A percentile compares a stretch with the other conserved stretches of the same genome.
These are phyloP conservation scores for Prototheca wickerhamii DNA, from an alignment of 163 green algal species.

Conservation along the genomic window DNA sequence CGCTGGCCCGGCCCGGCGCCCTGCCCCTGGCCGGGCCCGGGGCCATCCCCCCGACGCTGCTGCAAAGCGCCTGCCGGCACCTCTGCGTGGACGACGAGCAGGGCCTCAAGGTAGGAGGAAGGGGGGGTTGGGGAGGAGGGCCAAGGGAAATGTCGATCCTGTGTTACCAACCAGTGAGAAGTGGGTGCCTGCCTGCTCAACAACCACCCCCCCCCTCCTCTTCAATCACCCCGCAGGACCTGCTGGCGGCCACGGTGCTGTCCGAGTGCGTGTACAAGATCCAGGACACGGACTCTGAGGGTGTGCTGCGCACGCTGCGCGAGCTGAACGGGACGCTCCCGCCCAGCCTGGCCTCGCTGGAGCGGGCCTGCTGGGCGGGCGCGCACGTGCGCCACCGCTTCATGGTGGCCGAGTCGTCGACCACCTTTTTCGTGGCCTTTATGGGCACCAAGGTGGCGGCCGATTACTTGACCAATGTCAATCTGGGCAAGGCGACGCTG, in stretches of 20 bases:
- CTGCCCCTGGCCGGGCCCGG: no score
- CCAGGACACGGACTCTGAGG: constrained; percentile 34
- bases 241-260: constrained; percentile 33
- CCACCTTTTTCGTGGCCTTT: constrained; percentile 56
- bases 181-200: neutral
- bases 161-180: no score
- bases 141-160: no score
- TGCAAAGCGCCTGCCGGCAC: no score
- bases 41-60: no score
- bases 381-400: constrained; percentile 48
- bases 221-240: neutral
- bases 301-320: constrained; percentile 16
- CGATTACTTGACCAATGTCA: constrained; percentile 54
- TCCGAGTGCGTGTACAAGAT: constrained; percentile 66
- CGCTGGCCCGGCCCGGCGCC: no score
- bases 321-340: constrained; percentile 37
- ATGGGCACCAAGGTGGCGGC: constrained; percentile 68
- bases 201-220: neutral
- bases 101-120: no score
- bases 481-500: constrained; percentile 26
- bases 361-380: constrained; percentile 42
- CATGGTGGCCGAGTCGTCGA: constrained; percentile 41
- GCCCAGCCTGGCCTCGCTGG: constrained; percentile 32
- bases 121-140: no score
- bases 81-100: no score